These are phyloP conservation scores for Fusarium neocosmosporiellum DNA, from an alignment of 2,329 filamentous ascomycete species.

Conservation along the genomic window DNA sequence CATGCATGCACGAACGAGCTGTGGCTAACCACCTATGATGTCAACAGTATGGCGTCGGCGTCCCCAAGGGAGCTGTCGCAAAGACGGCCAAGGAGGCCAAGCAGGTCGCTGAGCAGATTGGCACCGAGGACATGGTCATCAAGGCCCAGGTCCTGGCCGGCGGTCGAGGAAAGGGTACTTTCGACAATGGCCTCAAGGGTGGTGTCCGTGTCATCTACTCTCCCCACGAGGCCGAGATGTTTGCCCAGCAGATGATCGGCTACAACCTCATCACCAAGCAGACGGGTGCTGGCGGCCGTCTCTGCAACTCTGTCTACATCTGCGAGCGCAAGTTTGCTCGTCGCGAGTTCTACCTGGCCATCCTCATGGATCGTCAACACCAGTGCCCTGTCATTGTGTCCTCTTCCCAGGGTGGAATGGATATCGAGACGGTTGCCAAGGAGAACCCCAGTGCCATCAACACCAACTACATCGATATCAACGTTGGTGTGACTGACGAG, in stretches of 20 bases:
- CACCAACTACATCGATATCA: constrained; percentile 94
- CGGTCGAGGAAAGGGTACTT: constrained; percentile 96
- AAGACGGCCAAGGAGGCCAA: constrained; percentile 88
- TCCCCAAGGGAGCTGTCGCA: constrained; percentile 90
- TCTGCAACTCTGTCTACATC: constrained; percentile 98
- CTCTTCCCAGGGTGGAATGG: constrained; percentile 98
- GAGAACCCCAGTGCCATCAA: constrained; percentile 96
- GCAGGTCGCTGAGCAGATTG: constrained; percentile 88
- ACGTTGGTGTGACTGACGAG: constrained; percentile 93
- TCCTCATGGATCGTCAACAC: constrained; percentile 95
- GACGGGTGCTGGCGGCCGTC: constrained; percentile 90
- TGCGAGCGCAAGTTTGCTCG: constrained; percentile 99
- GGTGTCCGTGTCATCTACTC: constrained; percentile 99
- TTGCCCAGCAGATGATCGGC: constrained; percentile 99
- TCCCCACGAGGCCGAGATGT: constrained; percentile 95
- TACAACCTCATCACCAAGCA: constrained; percentile 99
- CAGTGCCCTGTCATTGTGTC: constrained; percentile 96
- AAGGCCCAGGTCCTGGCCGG: constrained; percentile 99
- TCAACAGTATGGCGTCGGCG: constrained; percentile 88
- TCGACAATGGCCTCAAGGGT: constrained; percentile 98
- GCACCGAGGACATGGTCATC: constrained; percentile 97
- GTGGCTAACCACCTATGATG: constrained; percentile 35
- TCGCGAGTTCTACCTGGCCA: constrained; percentile 98
- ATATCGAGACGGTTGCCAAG: constrained; percentile 98
- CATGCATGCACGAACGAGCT: background rate